Percentiles rank a stretch among this genome's conserved stretches.
These are phyloP conservation scores for Claviceps arundinis DNA, from an alignment of 2,329 filamentous ascomycete genomes.

Conservation along the genomic window DNA sequence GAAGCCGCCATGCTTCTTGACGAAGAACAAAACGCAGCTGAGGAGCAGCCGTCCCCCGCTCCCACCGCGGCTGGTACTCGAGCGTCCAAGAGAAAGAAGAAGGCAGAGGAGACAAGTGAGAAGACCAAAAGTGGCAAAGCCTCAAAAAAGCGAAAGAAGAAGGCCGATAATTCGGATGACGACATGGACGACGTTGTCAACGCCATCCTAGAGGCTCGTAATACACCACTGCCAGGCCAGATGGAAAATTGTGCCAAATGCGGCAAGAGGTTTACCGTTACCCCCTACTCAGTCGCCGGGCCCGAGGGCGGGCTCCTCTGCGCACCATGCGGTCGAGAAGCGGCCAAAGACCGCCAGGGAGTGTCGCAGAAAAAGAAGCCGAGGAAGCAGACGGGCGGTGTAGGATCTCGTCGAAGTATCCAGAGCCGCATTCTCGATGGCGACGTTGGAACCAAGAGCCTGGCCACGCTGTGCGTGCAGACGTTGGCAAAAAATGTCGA, in stretches of 20 bases:
- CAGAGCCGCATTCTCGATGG: slow-evolving; percentile 82
- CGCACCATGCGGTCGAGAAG: slow-evolving; percentile 62
- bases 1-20: slow-evolving; percentile 5
- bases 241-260: slow-evolving; percentile 80
- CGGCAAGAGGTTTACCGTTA: slow-evolving; percentile 82
- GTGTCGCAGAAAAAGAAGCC: slow-evolving; percentile 23
- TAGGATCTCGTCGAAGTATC: slow-evolving; percentile 55
- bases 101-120: slow-evolving; percentile 40
- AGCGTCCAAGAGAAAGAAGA: slow-evolving; percentile 24
- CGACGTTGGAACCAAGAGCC: slow-evolving; percentile 51
- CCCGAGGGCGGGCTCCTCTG: slow-evolving; percentile 81
- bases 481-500: slow-evolving; percentile 49
- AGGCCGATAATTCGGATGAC: slow-evolving; percentile 26
- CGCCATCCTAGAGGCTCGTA: slow-evolving; percentile 32
- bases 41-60: slow-evolving; percentile 15
- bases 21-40: slow-evolving; percentile 12
- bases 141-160: slow-evolving; percentile 39
- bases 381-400: slow-evolving; percentile 39
- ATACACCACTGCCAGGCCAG: slow-evolving; percentile 61
- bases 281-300: slow-evolving; percentile 71
- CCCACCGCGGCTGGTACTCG: slow-evolving; percentile 14
- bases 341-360: slow-evolving; percentile 47
- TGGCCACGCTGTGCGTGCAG: slow-evolving; percentile 52
- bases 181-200: slow-evolving; percentile 30
- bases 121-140: slow-evolving; percentile 49